These are phyloP conservation scores for Coniophora puteana DNA, from an alignment of 1,284 basidiomycete species.

Conservation along the genomic window DNA sequence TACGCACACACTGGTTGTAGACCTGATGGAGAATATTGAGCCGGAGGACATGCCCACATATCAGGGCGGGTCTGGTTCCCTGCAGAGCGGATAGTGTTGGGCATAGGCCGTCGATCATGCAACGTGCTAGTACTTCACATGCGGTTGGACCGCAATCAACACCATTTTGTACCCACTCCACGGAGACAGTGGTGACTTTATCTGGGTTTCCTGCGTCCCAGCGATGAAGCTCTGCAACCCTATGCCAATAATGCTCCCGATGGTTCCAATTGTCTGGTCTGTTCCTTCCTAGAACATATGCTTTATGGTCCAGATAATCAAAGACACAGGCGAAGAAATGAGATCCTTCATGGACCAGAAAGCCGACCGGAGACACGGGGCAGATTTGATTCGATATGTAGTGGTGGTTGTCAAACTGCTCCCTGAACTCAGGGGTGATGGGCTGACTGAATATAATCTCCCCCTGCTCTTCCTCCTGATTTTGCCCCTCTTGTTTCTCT, in stretches of 20 bases:
- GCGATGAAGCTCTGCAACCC: constrained; percentile 6
- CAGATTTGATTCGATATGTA: too few relatives aligned
- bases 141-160: constrained; percentile 7
- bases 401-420: too few relatives aligned
- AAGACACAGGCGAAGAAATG: constrained; percentile 12
- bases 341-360: neutral
- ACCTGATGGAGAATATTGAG: constrained; percentile 5
- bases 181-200: neutral
- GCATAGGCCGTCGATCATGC: constrained; percentile 2
- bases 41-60: constrained; percentile 7
- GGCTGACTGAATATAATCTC: too few relatives aligned
- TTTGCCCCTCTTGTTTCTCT: too few relatives aligned
- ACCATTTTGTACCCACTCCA: constrained; percentile 13
- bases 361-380: neutral
- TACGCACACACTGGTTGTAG: neutral
- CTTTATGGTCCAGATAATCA: constrained; percentile 1
- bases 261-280: neutral
- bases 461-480: too few relatives aligned
- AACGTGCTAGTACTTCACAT: constrained; percentile 1
- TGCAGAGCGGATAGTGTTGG: neutral
- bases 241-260: constrained; percentile 2
- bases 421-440: too few relatives aligned
- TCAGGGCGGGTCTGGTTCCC: accelerated
- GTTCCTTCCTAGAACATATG: constrained; percentile 6
- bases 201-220: constrained; percentile 1